Conservation (phyloP, 192 early-diverging fungal species). For the Coemansia sp. region DNA sequence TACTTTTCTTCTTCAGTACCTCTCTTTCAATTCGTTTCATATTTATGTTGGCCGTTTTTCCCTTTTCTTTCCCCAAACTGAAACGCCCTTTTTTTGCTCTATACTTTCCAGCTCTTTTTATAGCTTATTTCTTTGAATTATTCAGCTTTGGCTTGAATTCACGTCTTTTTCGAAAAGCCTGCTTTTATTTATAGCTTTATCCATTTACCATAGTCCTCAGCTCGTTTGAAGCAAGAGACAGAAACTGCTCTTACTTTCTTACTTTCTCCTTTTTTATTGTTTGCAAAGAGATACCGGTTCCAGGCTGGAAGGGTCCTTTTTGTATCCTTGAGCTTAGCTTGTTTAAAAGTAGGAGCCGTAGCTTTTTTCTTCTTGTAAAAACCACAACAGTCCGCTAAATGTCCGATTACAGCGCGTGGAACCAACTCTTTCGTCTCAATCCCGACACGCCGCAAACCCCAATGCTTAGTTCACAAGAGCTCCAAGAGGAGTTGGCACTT, state of each 20-base stretch:
- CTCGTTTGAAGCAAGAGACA: not conserved
- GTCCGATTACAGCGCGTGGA: constrained; percentile 50
- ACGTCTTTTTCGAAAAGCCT: not conserved
- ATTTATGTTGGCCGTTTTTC: not conserved
- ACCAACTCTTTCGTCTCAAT: constrained; percentile 56
- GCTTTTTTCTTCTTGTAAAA: not conserved
- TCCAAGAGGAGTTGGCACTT: constrained; percentile 65
- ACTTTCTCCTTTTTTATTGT: not conserved
- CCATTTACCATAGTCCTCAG: not conserved
- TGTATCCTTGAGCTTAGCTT: not conserved
- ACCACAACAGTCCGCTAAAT: constrained; percentile 17
- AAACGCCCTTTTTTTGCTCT: not conserved
- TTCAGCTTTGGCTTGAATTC: not conserved
- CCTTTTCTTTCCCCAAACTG: not conserved
- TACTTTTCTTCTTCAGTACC: not conserved
- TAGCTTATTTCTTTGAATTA: not conserved
- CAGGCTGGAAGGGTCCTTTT: not conserved
- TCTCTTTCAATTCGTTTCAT: not conserved
- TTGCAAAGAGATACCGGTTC: not conserved
- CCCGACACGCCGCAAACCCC: constrained; percentile 57
- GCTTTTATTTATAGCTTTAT: not conserved
- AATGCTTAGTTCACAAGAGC: constrained; percentile 63
- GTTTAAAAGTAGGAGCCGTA: not conserved
- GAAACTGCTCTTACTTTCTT: not conserved
- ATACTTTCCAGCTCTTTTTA: not conserved